Conservation (phyloP, 2,329 filamentous ascomycete species). For the Colletotrichum neosansevieriae region DNA sequence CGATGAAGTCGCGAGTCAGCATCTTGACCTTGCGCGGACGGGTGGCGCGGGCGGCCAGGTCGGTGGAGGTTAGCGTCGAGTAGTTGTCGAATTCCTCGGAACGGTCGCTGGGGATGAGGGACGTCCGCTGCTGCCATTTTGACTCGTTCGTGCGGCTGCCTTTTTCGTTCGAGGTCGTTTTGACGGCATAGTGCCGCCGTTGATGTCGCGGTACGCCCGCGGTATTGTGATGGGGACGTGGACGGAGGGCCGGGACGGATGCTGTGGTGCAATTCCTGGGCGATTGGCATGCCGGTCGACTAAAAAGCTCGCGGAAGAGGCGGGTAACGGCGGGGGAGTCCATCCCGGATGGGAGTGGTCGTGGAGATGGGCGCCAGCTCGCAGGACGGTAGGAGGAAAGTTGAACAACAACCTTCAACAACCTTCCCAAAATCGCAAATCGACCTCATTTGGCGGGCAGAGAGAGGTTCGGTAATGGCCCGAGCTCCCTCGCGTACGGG, state of each 20-base stretch:
- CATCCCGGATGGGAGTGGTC: constrained; percentile 63
- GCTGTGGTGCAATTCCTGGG: constrained; percentile 52
- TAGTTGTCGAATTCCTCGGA: constrained; percentile 84
- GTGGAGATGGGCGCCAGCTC: constrained; percentile 26
- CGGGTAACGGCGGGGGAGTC: constrained; percentile 83
- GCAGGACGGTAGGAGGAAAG: constrained; percentile 28
- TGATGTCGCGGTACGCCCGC: constrained; percentile 42
- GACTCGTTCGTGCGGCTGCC: constrained; percentile 67
- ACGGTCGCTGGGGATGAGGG: constrained; percentile 81
- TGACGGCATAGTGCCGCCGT: constrained; percentile 46
- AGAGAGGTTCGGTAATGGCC: constrained; percentile 39
- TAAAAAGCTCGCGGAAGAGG: constrained; percentile 88
- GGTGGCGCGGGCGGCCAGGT: constrained; percentile 78
- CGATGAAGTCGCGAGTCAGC: constrained; percentile 97
- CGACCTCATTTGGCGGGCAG: constrained; percentile 24
- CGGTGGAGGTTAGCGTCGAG: constrained; percentile 86
- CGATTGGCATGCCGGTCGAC: constrained; percentile 74
- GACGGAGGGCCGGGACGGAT: constrained; percentile 41
- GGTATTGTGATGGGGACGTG: constrained; percentile 6
- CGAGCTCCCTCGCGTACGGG: constrained; percentile 43
- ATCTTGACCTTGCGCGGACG: constrained; percentile 93
- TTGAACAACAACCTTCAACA: constrained; percentile 27
- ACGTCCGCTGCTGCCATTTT: constrained; percentile 87
- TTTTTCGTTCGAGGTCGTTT: constrained; percentile 12
- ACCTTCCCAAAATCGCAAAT: constrained; percentile 32